Evolutionary conservation across 352 stramenopile genomes (phyloP).

Genomic region (Thalassiosira hispida): DNA sequence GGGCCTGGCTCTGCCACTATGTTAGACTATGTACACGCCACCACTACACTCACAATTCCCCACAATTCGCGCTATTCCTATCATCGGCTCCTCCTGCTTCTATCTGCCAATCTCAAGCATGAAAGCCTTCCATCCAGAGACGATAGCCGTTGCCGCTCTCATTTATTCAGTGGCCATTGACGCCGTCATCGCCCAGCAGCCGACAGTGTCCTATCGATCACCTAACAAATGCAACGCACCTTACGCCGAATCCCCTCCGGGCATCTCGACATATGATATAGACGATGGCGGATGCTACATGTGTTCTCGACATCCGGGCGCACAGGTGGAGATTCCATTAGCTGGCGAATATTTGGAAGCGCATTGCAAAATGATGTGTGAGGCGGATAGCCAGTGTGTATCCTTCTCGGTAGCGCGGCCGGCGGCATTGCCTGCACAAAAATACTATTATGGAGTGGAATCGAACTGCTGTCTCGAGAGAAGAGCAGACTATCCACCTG

Average conservation of each 20-base stretch:
- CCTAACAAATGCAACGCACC: background rate
- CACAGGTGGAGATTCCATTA: background rate
- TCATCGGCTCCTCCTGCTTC: too few species aligned
- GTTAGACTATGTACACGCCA: too few species aligned
- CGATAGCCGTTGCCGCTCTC: background rate
- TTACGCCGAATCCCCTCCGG: conserved; percentile 15
- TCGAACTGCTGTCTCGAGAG: conserved; percentile 27
- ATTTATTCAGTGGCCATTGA: background rate
- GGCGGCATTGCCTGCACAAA: background rate
- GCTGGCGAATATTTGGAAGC: background rate
- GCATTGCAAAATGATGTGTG: conserved; percentile 1
- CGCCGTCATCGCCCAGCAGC: background rate
- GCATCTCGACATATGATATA: conserved; percentile 1
- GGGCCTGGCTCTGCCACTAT: too few species aligned
- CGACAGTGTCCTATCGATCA: background rate
- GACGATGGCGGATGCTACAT: conserved; percentile 27
- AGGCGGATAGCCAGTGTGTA: background rate
- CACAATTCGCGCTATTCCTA: too few species aligned
- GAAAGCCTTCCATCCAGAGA: background rate
- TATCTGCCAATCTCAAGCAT: background rate
- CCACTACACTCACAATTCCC: too few species aligned
- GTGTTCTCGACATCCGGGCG: background rate
- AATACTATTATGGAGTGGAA: background rate
- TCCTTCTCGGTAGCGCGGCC: conserved; percentile 12
- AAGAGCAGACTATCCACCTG: conserved; percentile 21